Conservation (phyloP, 768 basidiomycete genomes). For the Sutorius australiensis region DNA sequence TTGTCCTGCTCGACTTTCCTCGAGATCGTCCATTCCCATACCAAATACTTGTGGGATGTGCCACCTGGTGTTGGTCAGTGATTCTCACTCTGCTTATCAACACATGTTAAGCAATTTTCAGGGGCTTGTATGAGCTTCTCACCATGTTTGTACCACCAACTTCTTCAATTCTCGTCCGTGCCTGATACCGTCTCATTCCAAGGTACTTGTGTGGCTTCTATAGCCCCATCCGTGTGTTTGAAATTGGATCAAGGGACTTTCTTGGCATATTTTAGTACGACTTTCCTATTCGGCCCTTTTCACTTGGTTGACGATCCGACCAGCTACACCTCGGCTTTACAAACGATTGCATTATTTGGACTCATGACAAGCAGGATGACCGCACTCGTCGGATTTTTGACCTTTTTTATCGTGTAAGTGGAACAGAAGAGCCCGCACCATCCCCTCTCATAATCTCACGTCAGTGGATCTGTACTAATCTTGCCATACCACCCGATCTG, state of each 20-base stretch:
- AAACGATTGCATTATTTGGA: conserved; percentile 69
- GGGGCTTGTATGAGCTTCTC: conserved; percentile 60
- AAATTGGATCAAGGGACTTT: conserved; percentile 44
- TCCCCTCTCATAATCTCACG: conserved; percentile 18
- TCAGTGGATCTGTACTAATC: conserved; percentile 34
- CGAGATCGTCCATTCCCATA: conserved; percentile 55
- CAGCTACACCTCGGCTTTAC: conserved; percentile 35
- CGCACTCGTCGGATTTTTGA: conserved; percentile 54
- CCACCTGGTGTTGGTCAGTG: conserved; percentile 63
- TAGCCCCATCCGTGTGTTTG: conserved; percentile 28
- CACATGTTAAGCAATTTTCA: conserved; percentile 21
- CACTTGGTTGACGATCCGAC: conserved; percentile 3
- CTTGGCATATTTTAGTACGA: conserved; percentile 36
- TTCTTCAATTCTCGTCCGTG: background rate
- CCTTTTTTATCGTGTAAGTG: conserved; percentile 54
- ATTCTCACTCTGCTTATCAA: background rate
- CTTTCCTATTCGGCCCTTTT: background rate
- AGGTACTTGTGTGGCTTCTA: conserved; percentile 46
- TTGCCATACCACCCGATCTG: conserved; percentile 38
- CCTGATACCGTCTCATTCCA: conserved; percentile 8
- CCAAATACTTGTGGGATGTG: conserved; percentile 54
- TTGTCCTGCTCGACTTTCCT: conserved; percentile 73
- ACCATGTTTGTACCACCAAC: conserved; percentile 33
- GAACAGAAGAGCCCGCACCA: background rate
- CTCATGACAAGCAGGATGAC: conserved; percentile 62